A percentile compares a stretch with the other conserved stretches of the same genome.
Conservation (phyloP, 2,329 filamentous ascomycete genomes). For the Bipolaris victoriae region DNA sequence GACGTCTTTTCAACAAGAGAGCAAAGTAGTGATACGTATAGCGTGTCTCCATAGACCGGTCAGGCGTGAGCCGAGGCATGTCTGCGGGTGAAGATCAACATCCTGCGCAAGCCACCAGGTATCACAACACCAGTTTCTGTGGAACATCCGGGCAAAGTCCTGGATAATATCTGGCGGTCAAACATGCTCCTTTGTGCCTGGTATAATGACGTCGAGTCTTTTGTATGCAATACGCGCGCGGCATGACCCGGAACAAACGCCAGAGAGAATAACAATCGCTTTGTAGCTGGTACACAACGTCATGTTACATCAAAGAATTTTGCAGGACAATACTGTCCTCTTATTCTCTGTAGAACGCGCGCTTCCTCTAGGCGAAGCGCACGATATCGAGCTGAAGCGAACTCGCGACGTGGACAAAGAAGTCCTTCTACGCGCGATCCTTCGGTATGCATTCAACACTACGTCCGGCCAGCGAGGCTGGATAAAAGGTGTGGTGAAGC, state of each 20-base stretch:
- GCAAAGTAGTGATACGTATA: not conserved
- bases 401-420: slow-evolving; percentile 3
- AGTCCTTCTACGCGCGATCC: not conserved
- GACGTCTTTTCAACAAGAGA: not conserved
- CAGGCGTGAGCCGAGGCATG: not conserved
- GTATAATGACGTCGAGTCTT: not conserved
- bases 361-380: slow-evolving; percentile 6
- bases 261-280: not conserved
- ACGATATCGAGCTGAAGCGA: slow-evolving; percentile 11
- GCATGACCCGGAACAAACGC: not conserved
- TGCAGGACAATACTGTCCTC: not conserved
- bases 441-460: slow-evolving; percentile 11
- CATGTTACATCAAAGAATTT: not conserved
- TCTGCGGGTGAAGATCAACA: not conserved
- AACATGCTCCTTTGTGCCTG: not conserved
- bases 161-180: not conserved
- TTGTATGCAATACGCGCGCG: not conserved
- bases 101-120: not conserved
- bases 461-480: slow-evolving; percentile 16
- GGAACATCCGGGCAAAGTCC: not conserved
- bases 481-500: slow-evolving; percentile 29
- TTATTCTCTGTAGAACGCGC: slow-evolving; percentile 1
- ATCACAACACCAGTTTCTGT: not conserved
- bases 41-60: not conserved
- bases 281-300: not conserved